phyloP scores from a whole-genome alignment of 1,284 basidiomycete genomes.

The Porogramme epimiltina region DNA sequence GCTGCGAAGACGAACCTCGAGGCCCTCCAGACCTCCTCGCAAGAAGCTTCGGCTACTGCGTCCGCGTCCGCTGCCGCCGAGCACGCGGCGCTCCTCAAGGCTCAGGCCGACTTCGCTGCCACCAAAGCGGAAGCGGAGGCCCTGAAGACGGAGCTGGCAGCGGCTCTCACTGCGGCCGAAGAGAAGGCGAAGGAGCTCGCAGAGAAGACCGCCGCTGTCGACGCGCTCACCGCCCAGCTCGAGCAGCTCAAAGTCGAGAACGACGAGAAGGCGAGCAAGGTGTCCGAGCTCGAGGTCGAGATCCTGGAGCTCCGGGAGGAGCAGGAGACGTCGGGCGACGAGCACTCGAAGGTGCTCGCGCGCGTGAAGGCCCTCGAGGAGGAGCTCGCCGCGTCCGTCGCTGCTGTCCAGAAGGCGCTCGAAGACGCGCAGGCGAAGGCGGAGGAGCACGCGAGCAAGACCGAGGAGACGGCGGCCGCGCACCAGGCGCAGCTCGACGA shows the following conservation, averaged over 20 bases:
- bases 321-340: constrained; percentile 66
- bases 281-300: constrained; percentile 80
- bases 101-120: constrained; percentile 60
- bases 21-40: constrained; percentile 47
- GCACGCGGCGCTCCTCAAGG: constrained; percentile 63
- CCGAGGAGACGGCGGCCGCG: constrained; percentile 42
- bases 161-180: constrained; percentile 48
- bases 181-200: constrained; percentile 48
- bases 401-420: constrained; percentile 50
- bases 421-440: constrained; percentile 57
- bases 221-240: constrained; percentile 55
- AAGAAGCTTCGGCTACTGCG: constrained; percentile 43
- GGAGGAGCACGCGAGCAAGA: constrained; percentile 42
- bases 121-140: constrained; percentile 55
- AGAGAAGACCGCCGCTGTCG: constrained; percentile 44
- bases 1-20: constrained; percentile 57
- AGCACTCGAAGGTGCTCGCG: constrained; percentile 46
- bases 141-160: constrained; percentile 51
- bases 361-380: constrained; percentile 55
- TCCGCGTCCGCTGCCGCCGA: constrained; percentile 57
- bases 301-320: constrained; percentile 76
- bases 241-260: constrained; percentile 61
- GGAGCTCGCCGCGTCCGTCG: constrained; percentile 47
- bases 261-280: constrained; percentile 73
- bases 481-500: constrained; percentile 50